Percentiles rank a stretch among this genome's conserved stretches.
These are phyloP conservation scores for Phytophthora fragariae DNA, from an alignment of 352 stramenopile genomes.

Conservation along the genomic window DNA sequence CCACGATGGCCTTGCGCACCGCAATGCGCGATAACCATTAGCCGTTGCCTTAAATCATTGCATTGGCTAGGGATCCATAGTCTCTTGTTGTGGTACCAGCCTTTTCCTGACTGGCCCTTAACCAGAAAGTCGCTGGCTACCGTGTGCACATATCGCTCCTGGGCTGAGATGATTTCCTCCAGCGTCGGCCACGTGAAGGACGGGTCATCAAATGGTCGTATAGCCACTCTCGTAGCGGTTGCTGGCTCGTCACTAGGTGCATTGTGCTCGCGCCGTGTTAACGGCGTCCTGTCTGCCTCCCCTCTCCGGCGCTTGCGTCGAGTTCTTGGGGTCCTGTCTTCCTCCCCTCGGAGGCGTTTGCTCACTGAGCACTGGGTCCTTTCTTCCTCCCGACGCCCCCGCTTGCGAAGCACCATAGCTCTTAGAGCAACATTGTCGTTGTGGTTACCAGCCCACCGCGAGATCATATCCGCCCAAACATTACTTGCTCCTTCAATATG, in stretches of 20 bases:
- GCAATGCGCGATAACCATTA: neutral
- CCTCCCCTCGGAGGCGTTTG: slow-evolving; percentile 3
- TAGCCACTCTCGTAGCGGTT: neutral
- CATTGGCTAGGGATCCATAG: neutral
- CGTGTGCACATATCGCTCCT: neutral
- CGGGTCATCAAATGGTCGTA: neutral
- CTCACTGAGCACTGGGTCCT: neutral
- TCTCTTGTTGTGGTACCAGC: neutral
- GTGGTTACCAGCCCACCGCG: slow-evolving; percentile 15
- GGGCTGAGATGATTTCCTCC: neutral
- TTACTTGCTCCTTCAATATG: slow-evolving; percentile 13
- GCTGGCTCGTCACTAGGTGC: neutral
- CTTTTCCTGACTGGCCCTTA: neutral
- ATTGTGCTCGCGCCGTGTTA: neutral
- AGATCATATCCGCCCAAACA: slow-evolving; percentile 22
- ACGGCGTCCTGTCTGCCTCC: slow-evolving; percentile 14
- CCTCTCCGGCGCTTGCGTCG: no score
- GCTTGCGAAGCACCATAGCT: neutral
- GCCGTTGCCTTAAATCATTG: neutral
- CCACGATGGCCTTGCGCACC: neutral
- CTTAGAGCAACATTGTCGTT: neutral
- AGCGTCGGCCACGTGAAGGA: neutral
- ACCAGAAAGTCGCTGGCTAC: neutral
- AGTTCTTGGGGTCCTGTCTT: no score
- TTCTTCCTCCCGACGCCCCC: slow-evolving; percentile 6